Conservation (phyloP, 2,329 filamentous ascomycete genomes). For the Eutypa lata region DNA sequence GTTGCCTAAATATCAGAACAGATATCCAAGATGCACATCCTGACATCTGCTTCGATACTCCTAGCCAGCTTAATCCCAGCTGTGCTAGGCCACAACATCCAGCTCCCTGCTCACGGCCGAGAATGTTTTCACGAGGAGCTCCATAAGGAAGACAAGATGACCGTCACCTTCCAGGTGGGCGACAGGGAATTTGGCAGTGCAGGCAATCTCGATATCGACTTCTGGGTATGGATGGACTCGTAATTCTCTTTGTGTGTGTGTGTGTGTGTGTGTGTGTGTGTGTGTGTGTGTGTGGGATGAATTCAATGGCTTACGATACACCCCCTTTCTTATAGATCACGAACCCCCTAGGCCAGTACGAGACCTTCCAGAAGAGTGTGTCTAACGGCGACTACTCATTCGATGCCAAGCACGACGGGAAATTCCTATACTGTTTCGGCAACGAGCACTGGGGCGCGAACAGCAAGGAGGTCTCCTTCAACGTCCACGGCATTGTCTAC, state of each 20-base stretch:
- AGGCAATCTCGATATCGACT: slow-evolving; percentile 94
- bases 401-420: slow-evolving; percentile 78
- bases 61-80: slow-evolving; percentile 47
- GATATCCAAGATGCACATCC: slow-evolving; percentile 38
- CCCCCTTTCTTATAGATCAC: slow-evolving; percentile 55
- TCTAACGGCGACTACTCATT: slow-evolving; percentile 94
- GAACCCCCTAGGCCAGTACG: slow-evolving; percentile 72
- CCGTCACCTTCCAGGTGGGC: slow-evolving; percentile 95
- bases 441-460: slow-evolving; percentile 97
- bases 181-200: slow-evolving; percentile 93
- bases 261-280: too few species aligned
- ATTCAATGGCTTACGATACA: slow-evolving; percentile 19
- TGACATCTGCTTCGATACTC: slow-evolving; percentile 43
- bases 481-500: slow-evolving; percentile 98
- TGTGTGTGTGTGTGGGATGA: too few species aligned
- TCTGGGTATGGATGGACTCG: slow-evolving; percentile 76
- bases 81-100: slow-evolving; percentile 86
- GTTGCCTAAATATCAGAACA: not conserved
- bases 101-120: slow-evolving; percentile 85
- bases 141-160: slow-evolving; percentile 96
- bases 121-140: slow-evolving; percentile 97
- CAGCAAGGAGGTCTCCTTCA: slow-evolving; percentile 98
- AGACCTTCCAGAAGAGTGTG: slow-evolving; percentile 75
- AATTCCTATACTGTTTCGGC: slow-evolving; percentile 96
- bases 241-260: too few species aligned